These are phyloP conservation scores for Periglandula ipomoeae DNA, from an alignment of 2,329 filamentous ascomycete genomes.

Conservation along the genomic window DNA sequence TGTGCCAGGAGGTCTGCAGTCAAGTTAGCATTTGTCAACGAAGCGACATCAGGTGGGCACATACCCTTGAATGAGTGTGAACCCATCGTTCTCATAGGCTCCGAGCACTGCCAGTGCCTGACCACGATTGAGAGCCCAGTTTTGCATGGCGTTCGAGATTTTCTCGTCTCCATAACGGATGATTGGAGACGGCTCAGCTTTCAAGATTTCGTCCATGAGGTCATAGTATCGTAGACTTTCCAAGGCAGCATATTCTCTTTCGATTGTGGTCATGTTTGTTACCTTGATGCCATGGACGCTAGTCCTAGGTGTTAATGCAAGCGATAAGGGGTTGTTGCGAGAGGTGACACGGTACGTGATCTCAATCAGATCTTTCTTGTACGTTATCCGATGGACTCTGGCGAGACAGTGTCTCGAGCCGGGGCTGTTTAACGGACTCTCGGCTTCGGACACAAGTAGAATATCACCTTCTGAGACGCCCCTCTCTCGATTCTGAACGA, in stretches of 20 bases:
- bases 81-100: constrained; percentile 90
- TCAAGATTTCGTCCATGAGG: constrained; percentile 82
- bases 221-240: constrained; percentile 93
- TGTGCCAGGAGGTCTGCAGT: constrained; percentile 71
- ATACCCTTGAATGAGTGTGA: constrained; percentile 87
- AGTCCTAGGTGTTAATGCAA: constrained; percentile 57
- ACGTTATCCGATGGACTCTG: constrained; percentile 68
- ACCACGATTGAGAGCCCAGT: constrained; percentile 77
- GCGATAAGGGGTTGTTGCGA: constrained; percentile 50
- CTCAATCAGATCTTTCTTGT: constrained; percentile 74
- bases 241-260: constrained; percentile 88
- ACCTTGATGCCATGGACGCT: constrained; percentile 72
- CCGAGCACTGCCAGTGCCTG: constrained; percentile 89
- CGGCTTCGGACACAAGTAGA: constrained; percentile 68
- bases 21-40: constrained; percentile 20
- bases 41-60: constrained; percentile 12
- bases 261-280: constrained; percentile 86
- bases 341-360: constrained; percentile 78
- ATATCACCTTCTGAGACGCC: constrained; percentile 78
- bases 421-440: constrained; percentile 57
- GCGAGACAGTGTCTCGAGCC: constrained; percentile 74
- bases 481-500: constrained; percentile 60
- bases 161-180: constrained; percentile 70
- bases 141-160: constrained; percentile 58
- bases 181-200: constrained; percentile 82